phyloP scores from a whole-genome alignment of 352 stramenopile genomes.

The Pythium utonaiense region DNA sequence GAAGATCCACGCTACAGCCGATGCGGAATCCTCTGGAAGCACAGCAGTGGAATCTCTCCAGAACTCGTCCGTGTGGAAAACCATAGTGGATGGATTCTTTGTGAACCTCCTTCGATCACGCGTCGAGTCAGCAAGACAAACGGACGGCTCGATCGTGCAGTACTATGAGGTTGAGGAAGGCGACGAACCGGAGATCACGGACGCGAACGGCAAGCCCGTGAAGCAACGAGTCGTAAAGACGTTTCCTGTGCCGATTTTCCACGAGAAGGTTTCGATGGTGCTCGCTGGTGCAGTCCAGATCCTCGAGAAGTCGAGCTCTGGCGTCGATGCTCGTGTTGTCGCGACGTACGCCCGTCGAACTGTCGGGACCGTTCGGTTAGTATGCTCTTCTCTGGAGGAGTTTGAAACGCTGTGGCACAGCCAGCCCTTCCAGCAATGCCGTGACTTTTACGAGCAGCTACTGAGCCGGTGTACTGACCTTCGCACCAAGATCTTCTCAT shows the following conservation, averaged over 20 bases:
- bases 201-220: slow-evolving; percentile 3
- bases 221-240: slow-evolving; percentile 31
- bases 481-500: slow-evolving; percentile 26
- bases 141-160: slow-evolving; percentile 32
- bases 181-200: slow-evolving; percentile 20
- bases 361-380: slow-evolving; percentile 36
- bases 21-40: slow-evolving; percentile 30
- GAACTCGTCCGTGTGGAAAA: slow-evolving; percentile 48
- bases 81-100: slow-evolving; percentile 64
- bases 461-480: slow-evolving; percentile 36
- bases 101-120: slow-evolving; percentile 35
- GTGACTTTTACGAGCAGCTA: slow-evolving; percentile 57
- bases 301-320: slow-evolving; percentile 39
- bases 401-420: slow-evolving; percentile 69
- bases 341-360: slow-evolving; percentile 45
- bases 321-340: slow-evolving; percentile 25
- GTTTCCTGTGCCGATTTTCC: slow-evolving; percentile 56
- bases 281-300: slow-evolving; percentile 39
- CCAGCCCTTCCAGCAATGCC: slow-evolving; percentile 46
- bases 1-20: slow-evolving; percentile 18
- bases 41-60: slow-evolving; percentile 36
- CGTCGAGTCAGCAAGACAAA: slow-evolving; percentile 26
- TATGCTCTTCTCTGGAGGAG: slow-evolving; percentile 46
- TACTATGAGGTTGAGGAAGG: slow-evolving; percentile 28
- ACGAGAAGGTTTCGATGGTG: slow-evolving; percentile 63